A percentile compares a stretch with the other conserved stretches of the same genome.
phyloP scores from a whole-genome alignment of 208 protist genomes.

The Endotrypanum monterogeii region DNA sequence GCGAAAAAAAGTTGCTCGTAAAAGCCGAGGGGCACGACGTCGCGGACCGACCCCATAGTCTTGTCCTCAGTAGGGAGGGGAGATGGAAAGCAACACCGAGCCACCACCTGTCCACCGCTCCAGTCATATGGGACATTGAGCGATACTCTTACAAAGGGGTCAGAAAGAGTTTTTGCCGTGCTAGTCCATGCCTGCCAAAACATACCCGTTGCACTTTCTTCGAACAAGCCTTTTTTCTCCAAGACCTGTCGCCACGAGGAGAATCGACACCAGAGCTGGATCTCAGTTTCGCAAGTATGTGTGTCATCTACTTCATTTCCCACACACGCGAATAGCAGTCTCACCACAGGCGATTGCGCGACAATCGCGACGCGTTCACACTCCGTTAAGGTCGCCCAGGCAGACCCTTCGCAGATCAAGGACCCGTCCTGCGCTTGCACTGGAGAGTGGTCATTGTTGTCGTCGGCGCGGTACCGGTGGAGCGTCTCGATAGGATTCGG shows the following conservation, averaged over 20 bases:
- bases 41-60: neutral
- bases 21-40: neutral
- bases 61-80: neutral
- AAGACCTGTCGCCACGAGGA: conserved; percentile 16
- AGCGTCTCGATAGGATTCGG: conserved; percentile 36
- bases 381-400: conserved; percentile 21
- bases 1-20: conserved; percentile 14
- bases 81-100: conserved; percentile 7
- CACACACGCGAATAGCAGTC: conserved; percentile 9
- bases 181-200: conserved; percentile 13
- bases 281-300: neutral
- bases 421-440: conserved; percentile 13
- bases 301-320: neutral
- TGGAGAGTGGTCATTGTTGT: neutral
- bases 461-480: neutral
- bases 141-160: conserved; percentile 13
- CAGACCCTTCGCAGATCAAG: neutral
- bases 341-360: conserved; percentile 16
- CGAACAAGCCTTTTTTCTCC: conserved; percentile 16
- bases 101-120: conserved; percentile 9
- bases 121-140: conserved; percentile 19
- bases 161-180: conserved; percentile 3
- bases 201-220: conserved; percentile 15
- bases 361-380: conserved; percentile 22
- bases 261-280: conserved; percentile 9